These are phyloP conservation scores for Penicillium silybi DNA, from an alignment of 495 filamentous ascomycete genomes.

Conservation along the genomic window DNA sequence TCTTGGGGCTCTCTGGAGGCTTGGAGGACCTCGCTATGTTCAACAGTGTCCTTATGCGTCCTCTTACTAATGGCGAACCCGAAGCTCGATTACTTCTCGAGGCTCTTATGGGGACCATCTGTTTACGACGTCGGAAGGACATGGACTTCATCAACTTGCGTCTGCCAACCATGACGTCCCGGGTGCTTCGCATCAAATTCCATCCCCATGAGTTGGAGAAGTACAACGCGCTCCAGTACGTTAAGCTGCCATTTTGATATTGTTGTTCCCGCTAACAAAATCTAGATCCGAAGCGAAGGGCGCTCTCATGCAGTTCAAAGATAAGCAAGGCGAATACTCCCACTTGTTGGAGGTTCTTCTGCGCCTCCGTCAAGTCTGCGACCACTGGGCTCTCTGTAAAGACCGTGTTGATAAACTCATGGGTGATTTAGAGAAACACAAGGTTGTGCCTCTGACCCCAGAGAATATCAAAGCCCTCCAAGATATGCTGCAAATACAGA, in stretches of 20 bases:
- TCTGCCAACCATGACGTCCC: conserved; percentile 74
- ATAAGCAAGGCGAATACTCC: conserved; percentile 49
- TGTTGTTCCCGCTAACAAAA: conserved; percentile 11
- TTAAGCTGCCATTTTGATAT: neutral
- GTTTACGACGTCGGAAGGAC: conserved; percentile 78
- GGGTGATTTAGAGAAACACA: conserved; percentile 58
- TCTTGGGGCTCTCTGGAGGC: conserved; percentile 73
- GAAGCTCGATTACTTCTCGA: conserved; percentile 65
- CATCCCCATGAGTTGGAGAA: conserved; percentile 70
- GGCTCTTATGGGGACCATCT: conserved; percentile 75
- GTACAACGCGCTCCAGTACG: conserved; percentile 71
- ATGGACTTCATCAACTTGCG: conserved; percentile 87
- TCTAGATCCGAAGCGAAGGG: conserved; percentile 67
- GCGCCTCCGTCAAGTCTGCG: conserved; percentile 80
- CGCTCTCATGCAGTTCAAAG: conserved; percentile 59
- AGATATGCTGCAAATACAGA: conserved; percentile 70
- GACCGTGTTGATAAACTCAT: conserved; percentile 67
- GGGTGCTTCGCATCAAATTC: conserved; percentile 75
- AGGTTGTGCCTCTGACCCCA: conserved; percentile 64
- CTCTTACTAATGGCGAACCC: conserved; percentile 56
- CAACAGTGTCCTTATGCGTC: conserved; percentile 68
- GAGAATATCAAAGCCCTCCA: conserved; percentile 73
- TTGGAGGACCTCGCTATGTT: conserved; percentile 73
- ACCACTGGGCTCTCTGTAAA: conserved; percentile 82
- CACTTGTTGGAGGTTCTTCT: conserved; percentile 79